Evolutionary conservation across 257 asterid species (phyloP).

Genomic region (Paulownia fortunei): DNA sequence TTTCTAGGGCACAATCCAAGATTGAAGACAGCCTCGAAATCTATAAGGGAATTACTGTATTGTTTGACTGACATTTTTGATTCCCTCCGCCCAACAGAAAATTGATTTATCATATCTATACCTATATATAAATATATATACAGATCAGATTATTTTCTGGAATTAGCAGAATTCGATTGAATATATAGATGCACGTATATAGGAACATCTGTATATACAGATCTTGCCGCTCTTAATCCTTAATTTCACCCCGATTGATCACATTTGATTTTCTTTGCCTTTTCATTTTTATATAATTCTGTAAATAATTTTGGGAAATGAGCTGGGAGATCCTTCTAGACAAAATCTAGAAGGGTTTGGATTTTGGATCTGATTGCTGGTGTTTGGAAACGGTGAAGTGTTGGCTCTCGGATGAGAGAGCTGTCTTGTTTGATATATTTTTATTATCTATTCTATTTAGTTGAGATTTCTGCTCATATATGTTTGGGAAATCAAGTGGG

Average conservation of each 20-base stretch:
- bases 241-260: constrained; percentile 51
- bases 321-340: constrained; percentile 73
- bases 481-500: constrained; percentile 69
- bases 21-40: constrained; percentile 39
- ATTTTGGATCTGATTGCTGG: constrained; percentile 65
- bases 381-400: constrained; percentile 44
- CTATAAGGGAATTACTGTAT: constrained; percentile 31
- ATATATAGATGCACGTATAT: constrained; percentile 26
- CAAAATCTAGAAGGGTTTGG: constrained; percentile 63
- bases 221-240: constrained; percentile 60
- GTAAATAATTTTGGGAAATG: constrained; percentile 42
- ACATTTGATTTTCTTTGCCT: constrained; percentile 35
- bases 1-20: constrained; percentile 59
- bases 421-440: constrained; percentile 32
- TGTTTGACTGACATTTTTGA: constrained; percentile 36
- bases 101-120: constrained; percentile 3
- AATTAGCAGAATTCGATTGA: constrained; percentile 36
- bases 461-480: constrained; percentile 37
- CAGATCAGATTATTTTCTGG: constrained; percentile 29
- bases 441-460: constrained; percentile 28
- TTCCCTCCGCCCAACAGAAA: constrained; percentile 29
- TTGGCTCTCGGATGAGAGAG: constrained; percentile 76
- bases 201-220: constrained; percentile 40
- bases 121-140: neutral
- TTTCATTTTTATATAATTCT: neutral